These are phyloP conservation scores for Cladophialophora exuberans DNA, from an alignment of 2,329 filamentous ascomycete genomes.

Conservation along the genomic window DNA sequence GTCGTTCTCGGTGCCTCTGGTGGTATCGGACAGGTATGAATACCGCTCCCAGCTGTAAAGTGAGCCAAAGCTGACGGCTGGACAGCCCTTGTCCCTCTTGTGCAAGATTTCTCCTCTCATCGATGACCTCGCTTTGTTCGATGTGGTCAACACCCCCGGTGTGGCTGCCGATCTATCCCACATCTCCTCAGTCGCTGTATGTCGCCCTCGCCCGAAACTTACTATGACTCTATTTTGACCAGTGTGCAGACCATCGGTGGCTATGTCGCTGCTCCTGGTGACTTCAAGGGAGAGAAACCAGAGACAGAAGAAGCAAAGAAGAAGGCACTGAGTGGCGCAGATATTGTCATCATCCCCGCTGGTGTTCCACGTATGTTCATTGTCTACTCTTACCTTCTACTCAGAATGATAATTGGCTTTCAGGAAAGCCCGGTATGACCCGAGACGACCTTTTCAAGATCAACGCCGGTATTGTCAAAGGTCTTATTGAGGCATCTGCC, in stretches of 20 bases:
- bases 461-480: slow-evolving; percentile 97
- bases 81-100: slow-evolving; percentile 90
- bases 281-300: slow-evolving; percentile 34
- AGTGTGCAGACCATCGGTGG: slow-evolving; percentile 77
- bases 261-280: slow-evolving; percentile 70
- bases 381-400: background rate
- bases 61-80: slow-evolving; percentile 15
- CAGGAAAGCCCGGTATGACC: slow-evolving; percentile 99
- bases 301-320: slow-evolving; percentile 77
- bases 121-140: slow-evolving; percentile 93
- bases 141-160: slow-evolving; percentile 98
- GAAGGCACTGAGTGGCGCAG: slow-evolving; percentile 85
- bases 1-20: slow-evolving; percentile 92
- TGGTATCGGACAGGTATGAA: slow-evolving; percentile 91
- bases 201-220: slow-evolving; percentile 38
- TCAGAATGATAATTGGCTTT: slow-evolving; percentile 29
- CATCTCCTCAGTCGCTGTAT: slow-evolving; percentile 85
- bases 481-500: slow-evolving; percentile 84
- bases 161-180: slow-evolving; percentile 96
- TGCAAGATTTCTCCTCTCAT: slow-evolving; percentile 88
- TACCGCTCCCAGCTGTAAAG: background rate
- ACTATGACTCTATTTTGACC: slow-evolving; percentile 36
- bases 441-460: slow-evolving; percentile 99
- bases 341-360: slow-evolving; percentile 96
- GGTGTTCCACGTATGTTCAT: slow-evolving; percentile 85